A percentile compares a stretch with the other conserved stretches of the same genome.
Conservation (phyloP, 768 basidiomycete genomes). For the Gyrodon lividus region DNA sequence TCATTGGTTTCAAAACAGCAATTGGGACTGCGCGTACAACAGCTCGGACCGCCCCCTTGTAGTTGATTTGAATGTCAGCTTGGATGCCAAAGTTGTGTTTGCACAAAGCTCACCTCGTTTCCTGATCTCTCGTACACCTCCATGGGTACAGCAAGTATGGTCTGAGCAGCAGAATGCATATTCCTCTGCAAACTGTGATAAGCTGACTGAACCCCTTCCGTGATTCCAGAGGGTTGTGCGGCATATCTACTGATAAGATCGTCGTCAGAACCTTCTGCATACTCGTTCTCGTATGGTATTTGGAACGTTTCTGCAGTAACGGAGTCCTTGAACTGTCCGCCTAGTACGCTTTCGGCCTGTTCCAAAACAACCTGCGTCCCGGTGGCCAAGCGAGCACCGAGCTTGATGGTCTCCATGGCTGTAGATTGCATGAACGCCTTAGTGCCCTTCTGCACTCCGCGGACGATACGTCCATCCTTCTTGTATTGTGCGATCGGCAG, state of each 20-base stretch:
- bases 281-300: constrained; percentile 35
- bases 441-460: constrained; percentile 92
- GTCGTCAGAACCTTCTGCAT: constrained; percentile 35
- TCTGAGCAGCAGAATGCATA: constrained; percentile 92
- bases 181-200: constrained; percentile 86
- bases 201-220: constrained; percentile 88
- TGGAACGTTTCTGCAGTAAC: constrained; percentile 69
- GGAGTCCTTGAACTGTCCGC: constrained; percentile 67
- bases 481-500: constrained; percentile 97
- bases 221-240: constrained; percentile 80
- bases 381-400: constrained; percentile 91
- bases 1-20: constrained; percentile 96
- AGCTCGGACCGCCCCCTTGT: constrained; percentile 90
- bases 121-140: constrained; percentile 96
- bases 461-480: constrained; percentile 90
- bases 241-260: constrained; percentile 88
- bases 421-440: constrained; percentile 92
- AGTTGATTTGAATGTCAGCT: background rate
- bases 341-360: constrained; percentile 88
- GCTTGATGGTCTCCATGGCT: constrained; percentile 91
- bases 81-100: background rate
- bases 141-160: constrained; percentile 98
- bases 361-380: constrained; percentile 98
- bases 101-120: constrained; percentile 62
- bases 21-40: constrained; percentile 97